Evolutionary conservation across 2,329 filamentous ascomycete species (phyloP).

Genomic region (Polytolypa hystricis): DNA sequence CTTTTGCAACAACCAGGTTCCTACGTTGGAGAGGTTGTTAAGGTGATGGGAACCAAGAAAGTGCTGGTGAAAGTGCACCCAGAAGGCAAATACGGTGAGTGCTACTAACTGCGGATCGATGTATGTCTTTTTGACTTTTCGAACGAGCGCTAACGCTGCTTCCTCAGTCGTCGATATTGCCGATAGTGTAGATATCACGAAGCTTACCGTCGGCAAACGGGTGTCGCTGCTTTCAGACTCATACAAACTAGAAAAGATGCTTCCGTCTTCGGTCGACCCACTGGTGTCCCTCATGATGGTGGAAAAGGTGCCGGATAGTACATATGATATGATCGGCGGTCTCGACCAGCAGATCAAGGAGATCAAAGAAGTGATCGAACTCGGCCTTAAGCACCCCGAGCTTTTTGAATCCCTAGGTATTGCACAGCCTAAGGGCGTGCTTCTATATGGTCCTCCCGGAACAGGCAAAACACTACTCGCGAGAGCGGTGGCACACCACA

Average conservation of each 20-base stretch:
- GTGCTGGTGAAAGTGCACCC: conserved; percentile 98
- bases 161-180: conserved; percentile 87
- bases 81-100: conserved; percentile 96
- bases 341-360: conserved; percentile 99
- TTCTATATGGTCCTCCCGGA: conserved; percentile 91
- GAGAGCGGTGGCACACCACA: conserved; percentile 92
- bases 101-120: no score
- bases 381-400: conserved; percentile 95
- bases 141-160: neutral
- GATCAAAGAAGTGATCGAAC: conserved; percentile 99
- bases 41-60: conserved; percentile 99
- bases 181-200: conserved; percentile 85
- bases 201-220: conserved; percentile 94
- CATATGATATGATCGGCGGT: conserved; percentile 99
- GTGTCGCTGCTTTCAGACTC: conserved; percentile 93
- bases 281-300: conserved; percentile 99
- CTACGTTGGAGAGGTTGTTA: conserved; percentile 98
- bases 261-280: conserved; percentile 94
- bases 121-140: neutral
- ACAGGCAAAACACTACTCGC: conserved; percentile 95
- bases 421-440: conserved; percentile 92
- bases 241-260: conserved; percentile 97
- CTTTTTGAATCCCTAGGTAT: conserved; percentile 98
- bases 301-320: conserved; percentile 98
- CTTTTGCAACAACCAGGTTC: conserved; percentile 94